These are phyloP conservation scores for Closterium sp. DNA, from an alignment of 139 green algal species.

Conservation along the genomic window DNA sequence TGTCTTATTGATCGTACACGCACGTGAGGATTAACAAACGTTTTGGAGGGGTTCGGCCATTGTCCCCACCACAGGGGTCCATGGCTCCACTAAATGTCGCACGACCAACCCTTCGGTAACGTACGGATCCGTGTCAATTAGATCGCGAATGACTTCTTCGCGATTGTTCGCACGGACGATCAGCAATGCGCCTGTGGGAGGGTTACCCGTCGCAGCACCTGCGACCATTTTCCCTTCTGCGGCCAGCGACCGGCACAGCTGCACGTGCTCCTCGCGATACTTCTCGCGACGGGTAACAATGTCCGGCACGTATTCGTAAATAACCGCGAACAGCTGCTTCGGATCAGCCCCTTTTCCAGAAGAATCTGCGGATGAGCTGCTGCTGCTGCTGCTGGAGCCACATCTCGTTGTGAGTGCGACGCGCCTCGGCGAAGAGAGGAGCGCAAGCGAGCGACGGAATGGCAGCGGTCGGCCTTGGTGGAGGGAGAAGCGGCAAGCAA, in stretches of 20 bases:
- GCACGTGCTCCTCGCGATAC: neutral
- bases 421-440: neutral
- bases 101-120: neutral
- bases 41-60: neutral
- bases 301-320: neutral
- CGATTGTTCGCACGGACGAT: neutral
- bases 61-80: neutral
- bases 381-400: neutral
- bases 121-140: neutral
- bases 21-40: neutral
- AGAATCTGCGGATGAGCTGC: too few relatives aligned
- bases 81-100: neutral
- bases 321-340: neutral
- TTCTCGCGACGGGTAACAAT: neutral
- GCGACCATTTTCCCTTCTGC: neutral
- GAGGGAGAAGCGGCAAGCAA: neutral
- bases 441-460: neutral
- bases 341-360: too few relatives aligned
- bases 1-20: too few relatives aligned
- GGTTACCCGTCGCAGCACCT: neutral
- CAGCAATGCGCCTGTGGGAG: neutral
- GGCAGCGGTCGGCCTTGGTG: neutral
- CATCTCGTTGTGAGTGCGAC: neutral
- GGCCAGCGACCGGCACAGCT: neutral
- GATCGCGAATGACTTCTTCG: neutral